These are phyloP conservation scores for Neoascochyta sp. DNA, from an alignment of 2,329 filamentous ascomycete species.

Conservation along the genomic window DNA sequence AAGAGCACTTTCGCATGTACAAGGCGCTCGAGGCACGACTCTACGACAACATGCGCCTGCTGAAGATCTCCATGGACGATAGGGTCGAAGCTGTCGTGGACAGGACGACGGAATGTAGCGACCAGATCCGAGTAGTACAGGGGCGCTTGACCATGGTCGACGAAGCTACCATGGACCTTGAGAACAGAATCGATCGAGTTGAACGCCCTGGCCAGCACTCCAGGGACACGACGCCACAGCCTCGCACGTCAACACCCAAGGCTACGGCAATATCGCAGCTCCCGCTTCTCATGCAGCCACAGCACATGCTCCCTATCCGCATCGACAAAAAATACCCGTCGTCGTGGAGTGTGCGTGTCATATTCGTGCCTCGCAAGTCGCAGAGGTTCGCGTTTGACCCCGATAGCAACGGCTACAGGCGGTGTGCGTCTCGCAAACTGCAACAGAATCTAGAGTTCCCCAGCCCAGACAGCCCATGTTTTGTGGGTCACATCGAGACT, in stretches of 20 bases:
- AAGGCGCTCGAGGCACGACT: constrained; percentile 34
- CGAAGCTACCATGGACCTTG: constrained; percentile 40
- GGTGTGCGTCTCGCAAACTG: constrained; percentile 39
- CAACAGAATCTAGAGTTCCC: constrained; percentile 38
- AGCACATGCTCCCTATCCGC: constrained; percentile 35
- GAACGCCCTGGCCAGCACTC: constrained; percentile 23
- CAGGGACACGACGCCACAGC: constrained; percentile 30
- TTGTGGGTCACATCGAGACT: constrained; percentile 36
- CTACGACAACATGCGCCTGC: constrained; percentile 38
- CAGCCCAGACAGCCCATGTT: constrained; percentile 37
- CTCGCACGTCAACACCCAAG: constrained; percentile 18
- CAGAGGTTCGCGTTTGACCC: constrained; percentile 39
- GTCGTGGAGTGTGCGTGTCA: constrained; percentile 38
- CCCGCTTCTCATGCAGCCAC: constrained; percentile 27
- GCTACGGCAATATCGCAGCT: constrained; percentile 27
- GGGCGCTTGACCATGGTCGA: constrained; percentile 39
- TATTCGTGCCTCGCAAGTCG: constrained; percentile 37
- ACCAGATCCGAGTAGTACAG: constrained; percentile 36
- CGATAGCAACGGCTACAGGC: constrained; percentile 37
- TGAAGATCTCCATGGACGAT: constrained; percentile 41
- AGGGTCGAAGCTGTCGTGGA: constrained; percentile 42
- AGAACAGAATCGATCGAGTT: constrained; percentile 37
- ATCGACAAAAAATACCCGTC: constrained; percentile 38
- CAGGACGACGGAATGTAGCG: constrained; percentile 37
- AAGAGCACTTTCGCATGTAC: constrained; percentile 33